Percentiles rank a stretch among this genome's conserved stretches.
Evolutionary conservation across 2,329 filamentous ascomycete genomes (phyloP).

Genomic region (Claviceps pazoutovae): DNA sequence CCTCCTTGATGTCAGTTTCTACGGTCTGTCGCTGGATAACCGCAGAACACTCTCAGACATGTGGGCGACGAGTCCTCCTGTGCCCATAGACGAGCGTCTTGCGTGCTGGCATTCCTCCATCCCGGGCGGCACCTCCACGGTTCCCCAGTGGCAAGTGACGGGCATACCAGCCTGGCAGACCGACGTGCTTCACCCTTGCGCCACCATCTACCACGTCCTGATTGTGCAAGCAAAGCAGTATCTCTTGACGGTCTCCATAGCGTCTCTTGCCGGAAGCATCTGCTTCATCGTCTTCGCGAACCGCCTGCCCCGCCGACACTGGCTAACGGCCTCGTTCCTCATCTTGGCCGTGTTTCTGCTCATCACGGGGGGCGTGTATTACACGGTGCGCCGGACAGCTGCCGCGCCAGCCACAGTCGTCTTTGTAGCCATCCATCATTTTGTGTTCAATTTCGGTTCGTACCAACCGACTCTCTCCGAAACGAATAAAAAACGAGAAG

Average conservation of each 20-base stretch:
- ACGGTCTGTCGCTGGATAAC: constrained; percentile 36
- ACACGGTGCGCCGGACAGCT: constrained; percentile 27
- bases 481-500: too few relatives aligned
- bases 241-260: constrained; percentile 35
- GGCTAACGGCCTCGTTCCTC: constrained; percentile 36
- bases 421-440: constrained; percentile 38
- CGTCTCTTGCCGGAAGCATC: constrained; percentile 34
- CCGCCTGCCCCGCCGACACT: constrained; percentile 31
- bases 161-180: constrained; percentile 36
- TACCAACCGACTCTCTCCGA: neutral
- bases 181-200: constrained; percentile 32
- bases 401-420: constrained; percentile 33
- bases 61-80: constrained; percentile 22
- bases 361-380: constrained; percentile 36
- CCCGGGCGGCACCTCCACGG: constrained; percentile 26
- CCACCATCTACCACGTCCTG: constrained; percentile 37
- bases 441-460: constrained; percentile 41
- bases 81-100: constrained; percentile 23
- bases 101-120: constrained; percentile 34
- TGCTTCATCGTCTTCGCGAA: constrained; percentile 35
- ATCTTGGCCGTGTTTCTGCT: constrained; percentile 32
- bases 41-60: constrained; percentile 22
- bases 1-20: constrained; percentile 40
- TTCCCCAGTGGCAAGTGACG: constrained; percentile 25
- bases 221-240: constrained; percentile 40